A percentile compares a stretch with the other conserved stretches of the same genome.
Evolutionary conservation across 2,329 filamentous ascomycete species (phyloP).

Genomic region (Orbilia brochopaga): DNA sequence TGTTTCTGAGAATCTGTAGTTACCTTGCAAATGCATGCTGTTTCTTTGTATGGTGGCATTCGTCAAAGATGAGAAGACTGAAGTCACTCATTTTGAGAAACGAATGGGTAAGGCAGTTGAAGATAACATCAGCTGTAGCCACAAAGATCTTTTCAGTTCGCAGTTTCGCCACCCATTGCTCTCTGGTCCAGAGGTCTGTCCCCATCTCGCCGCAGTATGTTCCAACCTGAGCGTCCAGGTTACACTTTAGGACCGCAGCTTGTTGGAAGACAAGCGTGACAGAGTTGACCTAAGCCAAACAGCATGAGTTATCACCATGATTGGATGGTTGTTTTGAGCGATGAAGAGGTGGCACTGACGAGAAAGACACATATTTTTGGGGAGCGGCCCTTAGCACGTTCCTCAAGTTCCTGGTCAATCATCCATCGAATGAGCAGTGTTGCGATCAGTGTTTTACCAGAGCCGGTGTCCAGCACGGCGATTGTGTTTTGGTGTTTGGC

Average conservation of each 20-base stretch:
- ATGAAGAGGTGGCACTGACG: slow-evolving; percentile 59
- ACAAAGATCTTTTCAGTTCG: slow-evolving; percentile 72
- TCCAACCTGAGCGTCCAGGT: slow-evolving; percentile 76
- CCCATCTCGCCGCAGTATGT: slow-evolving; percentile 76
- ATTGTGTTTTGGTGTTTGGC: slow-evolving; percentile 87
- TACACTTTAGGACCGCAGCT: slow-evolving; percentile 77
- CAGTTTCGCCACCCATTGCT: slow-evolving; percentile 60
- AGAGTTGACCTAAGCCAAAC: slow-evolving; percentile 69
- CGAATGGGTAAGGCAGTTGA: slow-evolving; percentile 76
- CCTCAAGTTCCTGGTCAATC: slow-evolving; percentile 77
- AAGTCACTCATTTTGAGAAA: slow-evolving; percentile 82
- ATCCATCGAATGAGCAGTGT: slow-evolving; percentile 79
- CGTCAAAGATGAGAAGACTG: slow-evolving; percentile 91
- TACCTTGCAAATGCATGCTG: slow-evolving; percentile 82
- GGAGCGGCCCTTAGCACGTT: slow-evolving; percentile 66
- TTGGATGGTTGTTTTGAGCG: neutral
- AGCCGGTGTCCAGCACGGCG: slow-evolving; percentile 91
- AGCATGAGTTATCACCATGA: slow-evolving; percentile 48
- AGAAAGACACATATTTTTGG: slow-evolving; percentile 82
- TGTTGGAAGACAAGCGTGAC: slow-evolving; percentile 92
- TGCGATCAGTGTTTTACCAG: slow-evolving; percentile 95
- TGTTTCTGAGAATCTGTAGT: slow-evolving; percentile 15
- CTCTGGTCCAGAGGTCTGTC: slow-evolving; percentile 66
- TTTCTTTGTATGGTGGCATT: slow-evolving; percentile 95
- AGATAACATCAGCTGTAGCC: slow-evolving; percentile 86